Percentiles rank a stretch among this genome's conserved stretches.
Evolutionary conservation across 1,284 basidiomycete genomes (phyloP).

Genomic region (Apiotrichum gracile): DNA sequence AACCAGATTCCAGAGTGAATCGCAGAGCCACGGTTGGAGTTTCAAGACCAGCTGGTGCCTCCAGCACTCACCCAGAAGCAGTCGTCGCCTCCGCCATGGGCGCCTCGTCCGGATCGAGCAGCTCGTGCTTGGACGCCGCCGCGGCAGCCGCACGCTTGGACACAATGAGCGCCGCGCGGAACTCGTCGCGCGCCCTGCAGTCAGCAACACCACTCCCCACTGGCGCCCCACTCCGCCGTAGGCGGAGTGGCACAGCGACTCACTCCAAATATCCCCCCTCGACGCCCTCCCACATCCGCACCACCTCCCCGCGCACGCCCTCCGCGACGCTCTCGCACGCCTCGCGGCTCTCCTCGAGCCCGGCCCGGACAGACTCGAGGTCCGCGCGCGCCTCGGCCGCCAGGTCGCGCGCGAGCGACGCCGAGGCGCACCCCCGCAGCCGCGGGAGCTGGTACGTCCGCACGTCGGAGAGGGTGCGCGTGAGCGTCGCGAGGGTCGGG

Average conservation of each 20-base stretch:
- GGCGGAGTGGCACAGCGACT: constrained; percentile 3
- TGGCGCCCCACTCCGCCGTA: not conserved
- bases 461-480: constrained; percentile 60
- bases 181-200: constrained; percentile 15
- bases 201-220: not conserved
- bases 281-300: constrained; percentile 41
- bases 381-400: constrained; percentile 70
- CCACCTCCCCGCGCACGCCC: constrained; percentile 51
- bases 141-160: constrained; percentile 22
- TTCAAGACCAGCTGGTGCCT: not conserved
- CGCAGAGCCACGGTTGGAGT: too few species aligned
- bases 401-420: constrained; percentile 66
- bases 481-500: constrained; percentile 38
- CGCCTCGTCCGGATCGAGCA: constrained; percentile 11
- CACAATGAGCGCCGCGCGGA: constrained; percentile 26
- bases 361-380: constrained; percentile 54
- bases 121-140: constrained; percentile 22
- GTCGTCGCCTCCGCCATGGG: constrained; percentile 16
- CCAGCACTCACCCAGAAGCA: constrained; percentile 11
- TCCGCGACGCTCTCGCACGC: constrained; percentile 7
- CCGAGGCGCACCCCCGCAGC: constrained; percentile 59
- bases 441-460: constrained; percentile 66
- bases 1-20: too few species aligned
- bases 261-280: constrained; percentile 19
- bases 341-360: constrained; percentile 7